Conservation (phyloP, 1,284 basidiomycete species). For the Ceratobasidium sp. region DNA sequence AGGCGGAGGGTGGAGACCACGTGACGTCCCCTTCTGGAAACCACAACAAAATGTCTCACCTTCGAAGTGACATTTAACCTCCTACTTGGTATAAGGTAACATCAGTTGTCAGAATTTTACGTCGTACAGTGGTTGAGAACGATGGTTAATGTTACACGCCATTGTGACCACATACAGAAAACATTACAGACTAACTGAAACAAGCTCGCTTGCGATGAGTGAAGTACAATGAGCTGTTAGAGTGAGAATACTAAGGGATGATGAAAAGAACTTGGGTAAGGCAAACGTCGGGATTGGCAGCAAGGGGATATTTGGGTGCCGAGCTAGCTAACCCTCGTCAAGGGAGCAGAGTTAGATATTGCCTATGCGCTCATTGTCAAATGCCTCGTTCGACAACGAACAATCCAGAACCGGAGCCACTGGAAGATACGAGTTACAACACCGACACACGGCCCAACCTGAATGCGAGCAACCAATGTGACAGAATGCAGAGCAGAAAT, state of each 20-base stretch:
- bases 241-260: background rate
- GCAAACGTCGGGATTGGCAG: no score
- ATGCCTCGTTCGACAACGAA: constrained; percentile 38
- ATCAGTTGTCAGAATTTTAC: no score
- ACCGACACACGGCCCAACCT: constrained; percentile 36
- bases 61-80: no score
- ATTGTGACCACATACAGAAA: no score
- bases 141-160: no score
- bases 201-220: constrained; percentile 35
- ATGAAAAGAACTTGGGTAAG: background rate
- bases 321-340: constrained; percentile 1
- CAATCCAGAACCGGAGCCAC: constrained; percentile 36
- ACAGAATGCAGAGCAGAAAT: constrained; percentile 36
- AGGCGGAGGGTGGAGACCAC: no score
- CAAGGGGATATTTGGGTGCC: background rate
- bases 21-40: no score
- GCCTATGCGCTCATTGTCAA: constrained; percentile 24
- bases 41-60: no score
- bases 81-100: no score
- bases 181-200: no score
- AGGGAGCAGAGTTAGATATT: background rate
- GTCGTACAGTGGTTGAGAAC: no score
- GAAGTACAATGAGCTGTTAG: constrained; percentile 37
- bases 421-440: constrained; percentile 45
- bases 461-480: constrained; percentile 24